Percentiles rank a stretch among this genome's conserved stretches.
These are phyloP conservation scores for Neonothopanus nambi DNA, from an alignment of 1,284 basidiomycete species.

Conservation along the genomic window DNA sequence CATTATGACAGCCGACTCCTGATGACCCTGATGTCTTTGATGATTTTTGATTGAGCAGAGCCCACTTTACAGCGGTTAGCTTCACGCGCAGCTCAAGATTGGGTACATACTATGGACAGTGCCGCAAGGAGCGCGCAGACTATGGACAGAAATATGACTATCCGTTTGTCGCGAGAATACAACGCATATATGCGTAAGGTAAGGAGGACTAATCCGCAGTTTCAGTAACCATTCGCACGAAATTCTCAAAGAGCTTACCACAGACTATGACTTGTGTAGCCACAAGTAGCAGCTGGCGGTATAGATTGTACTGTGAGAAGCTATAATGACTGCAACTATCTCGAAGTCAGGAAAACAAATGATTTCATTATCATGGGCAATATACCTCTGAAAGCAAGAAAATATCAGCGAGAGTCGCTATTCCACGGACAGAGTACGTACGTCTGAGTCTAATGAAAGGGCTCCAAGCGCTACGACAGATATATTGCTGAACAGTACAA, in stretches of 20 bases:
- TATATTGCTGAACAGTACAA: slow-evolving; percentile 6
- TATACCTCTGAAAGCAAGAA: slow-evolving; percentile 2
- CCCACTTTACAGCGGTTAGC: slow-evolving; percentile 19
- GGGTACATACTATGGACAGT: no score
- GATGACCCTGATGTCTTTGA: not conserved
- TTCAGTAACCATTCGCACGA: not conserved
- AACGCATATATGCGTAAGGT: slow-evolving; percentile 42
- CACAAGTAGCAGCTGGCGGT: slow-evolving; percentile 39
- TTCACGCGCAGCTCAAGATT: no score
- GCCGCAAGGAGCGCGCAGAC: slow-evolving; percentile 18
- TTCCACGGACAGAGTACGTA: not conserved
- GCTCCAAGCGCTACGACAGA: not conserved
- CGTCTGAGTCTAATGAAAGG: not conserved
- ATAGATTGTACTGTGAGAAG: slow-evolving; percentile 31
- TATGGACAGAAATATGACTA: slow-evolving; percentile 30
- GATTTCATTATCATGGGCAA: not conserved
- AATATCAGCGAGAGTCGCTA: not conserved
- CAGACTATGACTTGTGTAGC: slow-evolving; percentile 41
- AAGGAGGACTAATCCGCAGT: slow-evolving; percentile 32
- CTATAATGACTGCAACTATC: slow-evolving; percentile 16
- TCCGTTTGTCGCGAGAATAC: slow-evolving; percentile 33
- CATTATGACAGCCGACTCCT: slow-evolving; percentile 34
- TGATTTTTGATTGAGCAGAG: slow-evolving; percentile 17
- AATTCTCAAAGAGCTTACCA: slow-evolving; percentile 27
- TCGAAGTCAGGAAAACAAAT: not conserved